Conservation (phyloP, 495 filamentous ascomycete species). For the Copromyces sp. region DNA sequence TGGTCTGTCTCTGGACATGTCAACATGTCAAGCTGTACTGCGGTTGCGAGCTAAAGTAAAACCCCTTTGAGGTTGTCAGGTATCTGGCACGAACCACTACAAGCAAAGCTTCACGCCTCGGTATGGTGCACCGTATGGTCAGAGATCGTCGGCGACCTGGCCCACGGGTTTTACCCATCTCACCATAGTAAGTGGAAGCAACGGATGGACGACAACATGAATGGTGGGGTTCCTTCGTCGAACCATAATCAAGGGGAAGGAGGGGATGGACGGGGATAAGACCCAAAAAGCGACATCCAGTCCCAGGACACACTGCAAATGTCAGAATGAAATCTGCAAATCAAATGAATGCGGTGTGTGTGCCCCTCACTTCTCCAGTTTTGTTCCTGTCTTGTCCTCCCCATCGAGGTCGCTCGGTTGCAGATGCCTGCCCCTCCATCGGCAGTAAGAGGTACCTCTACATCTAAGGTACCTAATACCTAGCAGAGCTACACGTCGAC, state of each 20-base stretch:
- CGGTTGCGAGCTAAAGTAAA: too few species aligned
- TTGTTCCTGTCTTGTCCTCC: background rate
- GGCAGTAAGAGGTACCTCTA: background rate
- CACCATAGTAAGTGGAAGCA: background rate
- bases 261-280: background rate
- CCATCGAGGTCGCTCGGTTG: background rate
- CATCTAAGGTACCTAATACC: background rate
- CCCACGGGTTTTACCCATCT: too few species aligned
- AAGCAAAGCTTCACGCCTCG: too few species aligned
- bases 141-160: too few species aligned
- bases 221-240: background rate
- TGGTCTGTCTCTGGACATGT: background rate
- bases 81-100: too few species aligned
- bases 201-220: background rate
- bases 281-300: background rate
- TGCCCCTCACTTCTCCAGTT: background rate
- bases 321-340: background rate
- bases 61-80: too few species aligned
- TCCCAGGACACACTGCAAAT: background rate
- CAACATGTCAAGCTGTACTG: background rate
- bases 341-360: background rate
- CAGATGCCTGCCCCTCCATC: background rate
- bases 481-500: background rate
- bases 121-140: too few species aligned
- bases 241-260: background rate